These are phyloP conservation scores for Pythium aphanidermatum DNA, from an alignment of 352 stramenopile species.

Conservation along the genomic window DNA sequence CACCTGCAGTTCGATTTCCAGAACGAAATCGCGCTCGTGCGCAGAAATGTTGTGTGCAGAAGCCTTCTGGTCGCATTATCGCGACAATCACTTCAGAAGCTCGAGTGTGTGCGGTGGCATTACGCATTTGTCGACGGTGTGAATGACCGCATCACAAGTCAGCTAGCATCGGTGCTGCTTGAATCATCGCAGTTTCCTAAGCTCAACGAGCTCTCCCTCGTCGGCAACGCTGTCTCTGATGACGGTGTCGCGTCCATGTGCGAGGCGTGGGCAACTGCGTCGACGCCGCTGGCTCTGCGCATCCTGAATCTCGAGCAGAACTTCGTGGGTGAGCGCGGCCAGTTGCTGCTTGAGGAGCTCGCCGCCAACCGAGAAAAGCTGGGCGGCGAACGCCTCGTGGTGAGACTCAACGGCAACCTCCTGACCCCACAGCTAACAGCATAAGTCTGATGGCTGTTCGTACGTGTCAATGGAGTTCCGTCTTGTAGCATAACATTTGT, in stretches of 20 bases:
- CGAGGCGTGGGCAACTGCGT: background rate
- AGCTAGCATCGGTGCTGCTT: constrained; percentile 14
- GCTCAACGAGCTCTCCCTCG: constrained; percentile 17
- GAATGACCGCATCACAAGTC: constrained; percentile 24
- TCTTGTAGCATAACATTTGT: no score
- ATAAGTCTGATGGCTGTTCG: no score
- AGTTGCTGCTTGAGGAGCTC: constrained; percentile 9
- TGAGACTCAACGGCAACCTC: constrained; percentile 15
- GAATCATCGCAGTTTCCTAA: constrained; percentile 6
- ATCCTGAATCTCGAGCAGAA: constrained; percentile 27
- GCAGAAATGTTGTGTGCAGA: constrained; percentile 17
- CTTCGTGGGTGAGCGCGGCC: constrained; percentile 28
- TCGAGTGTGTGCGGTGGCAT: constrained; percentile 9
- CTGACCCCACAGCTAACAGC: constrained; percentile 1
- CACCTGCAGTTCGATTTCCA: constrained; percentile 19
- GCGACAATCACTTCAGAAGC: constrained; percentile 1
- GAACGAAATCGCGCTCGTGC: constrained; percentile 18
- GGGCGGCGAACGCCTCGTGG: background rate
- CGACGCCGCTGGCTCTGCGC: background rate
- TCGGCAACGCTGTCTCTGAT: constrained; percentile 28
- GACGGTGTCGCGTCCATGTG: constrained; percentile 21
- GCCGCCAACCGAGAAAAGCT: background rate
- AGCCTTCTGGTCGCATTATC: constrained; percentile 14
- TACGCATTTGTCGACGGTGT: constrained; percentile 28
- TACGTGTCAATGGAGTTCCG: no score